A percentile compares a stretch with the other conserved stretches of the same genome.
Conservation (phyloP, 345 rosid species). For the Stellera chamaejasme region DNA sequence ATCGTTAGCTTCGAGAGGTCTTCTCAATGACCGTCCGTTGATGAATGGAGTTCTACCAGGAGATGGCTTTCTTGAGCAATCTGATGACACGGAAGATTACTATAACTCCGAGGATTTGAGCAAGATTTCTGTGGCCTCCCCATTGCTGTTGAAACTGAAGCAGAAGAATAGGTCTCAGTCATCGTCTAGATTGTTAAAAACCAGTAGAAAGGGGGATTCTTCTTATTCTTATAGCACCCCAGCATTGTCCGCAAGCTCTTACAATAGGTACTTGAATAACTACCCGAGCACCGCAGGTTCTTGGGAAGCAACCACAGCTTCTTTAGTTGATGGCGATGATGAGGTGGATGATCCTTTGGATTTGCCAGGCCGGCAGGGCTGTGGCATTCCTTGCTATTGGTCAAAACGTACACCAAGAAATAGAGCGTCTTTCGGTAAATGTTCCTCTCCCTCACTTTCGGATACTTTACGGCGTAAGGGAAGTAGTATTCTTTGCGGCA, state of each 20-base stretch:
- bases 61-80: conserved; percentile 40
- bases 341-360: conserved; percentile 72
- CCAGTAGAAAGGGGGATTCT: conserved; percentile 52
- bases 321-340: conserved; percentile 70
- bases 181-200: conserved; percentile 44
- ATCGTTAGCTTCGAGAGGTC: conserved; percentile 22
- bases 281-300: conserved; percentile 71
- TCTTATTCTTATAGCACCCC: conserved; percentile 84
- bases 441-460: conserved; percentile 87
- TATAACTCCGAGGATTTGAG: conserved; percentile 51
- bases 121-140: conserved; percentile 49
- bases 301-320: conserved; percentile 85
- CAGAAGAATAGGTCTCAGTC: conserved; percentile 59
- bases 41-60: conserved; percentile 35
- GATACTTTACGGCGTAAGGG: conserved; percentile 87
- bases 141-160: conserved; percentile 54
- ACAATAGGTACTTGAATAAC: conserved; percentile 41
- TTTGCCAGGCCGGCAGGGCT: conserved; percentile 78
- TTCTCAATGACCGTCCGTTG: conserved; percentile 32
- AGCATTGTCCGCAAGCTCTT: conserved; percentile 80
- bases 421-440: conserved; percentile 61
- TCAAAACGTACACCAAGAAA: conserved; percentile 69
- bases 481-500: conserved; percentile 72
- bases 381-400: conserved; percentile 97
- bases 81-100: conserved; percentile 66